Evolutionary conservation across 2,329 filamentous ascomycete species (phyloP).

Genomic region (Cryphonectria naterciae): DNA sequence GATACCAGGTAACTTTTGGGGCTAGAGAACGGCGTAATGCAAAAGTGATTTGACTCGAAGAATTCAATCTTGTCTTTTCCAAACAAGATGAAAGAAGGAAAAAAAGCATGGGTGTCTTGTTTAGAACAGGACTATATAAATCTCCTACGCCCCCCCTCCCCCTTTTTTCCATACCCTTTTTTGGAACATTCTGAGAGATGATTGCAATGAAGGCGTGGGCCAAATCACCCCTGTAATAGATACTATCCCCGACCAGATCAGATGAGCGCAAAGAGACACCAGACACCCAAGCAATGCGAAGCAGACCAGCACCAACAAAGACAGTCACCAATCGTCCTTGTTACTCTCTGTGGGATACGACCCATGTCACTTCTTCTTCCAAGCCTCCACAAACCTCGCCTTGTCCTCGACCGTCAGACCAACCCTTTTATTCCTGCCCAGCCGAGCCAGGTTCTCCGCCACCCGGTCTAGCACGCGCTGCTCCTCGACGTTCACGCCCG

Average conservation of each 20-base stretch:
- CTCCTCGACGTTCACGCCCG: conserved; percentile 57
- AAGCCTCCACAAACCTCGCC: conserved; percentile 76
- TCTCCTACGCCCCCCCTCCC: not conserved
- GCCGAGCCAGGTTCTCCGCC: conserved; percentile 81
- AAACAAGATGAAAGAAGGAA: not conserved
- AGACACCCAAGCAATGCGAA: conserved; percentile 26
- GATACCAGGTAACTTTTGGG: conserved; percentile 24
- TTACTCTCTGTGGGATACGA: conserved; percentile 32
- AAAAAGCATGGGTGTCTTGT: not conserved
- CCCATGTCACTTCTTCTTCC: conserved; percentile 46
- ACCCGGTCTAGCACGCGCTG: conserved; percentile 75
- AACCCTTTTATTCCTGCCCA: conserved; percentile 88
- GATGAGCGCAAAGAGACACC: conserved; percentile 8
- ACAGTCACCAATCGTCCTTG: not conserved
- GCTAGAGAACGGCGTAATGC: conserved; percentile 27
- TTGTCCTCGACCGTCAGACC: conserved; percentile 85
- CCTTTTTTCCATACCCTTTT: not conserved
- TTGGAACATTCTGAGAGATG: not conserved
- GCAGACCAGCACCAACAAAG: not conserved
- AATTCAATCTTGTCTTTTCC: not conserved
- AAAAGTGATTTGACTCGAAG: conserved; percentile 20
- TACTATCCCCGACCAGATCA: not conserved
- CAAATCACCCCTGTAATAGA: not conserved
- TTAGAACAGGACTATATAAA: not conserved
- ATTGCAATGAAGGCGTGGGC: not conserved